A percentile compares a stretch with the other conserved stretches of the same genome.
Conservation (phyloP, 2,329 filamentous ascomycete species). For the Phialophora expanda region DNA sequence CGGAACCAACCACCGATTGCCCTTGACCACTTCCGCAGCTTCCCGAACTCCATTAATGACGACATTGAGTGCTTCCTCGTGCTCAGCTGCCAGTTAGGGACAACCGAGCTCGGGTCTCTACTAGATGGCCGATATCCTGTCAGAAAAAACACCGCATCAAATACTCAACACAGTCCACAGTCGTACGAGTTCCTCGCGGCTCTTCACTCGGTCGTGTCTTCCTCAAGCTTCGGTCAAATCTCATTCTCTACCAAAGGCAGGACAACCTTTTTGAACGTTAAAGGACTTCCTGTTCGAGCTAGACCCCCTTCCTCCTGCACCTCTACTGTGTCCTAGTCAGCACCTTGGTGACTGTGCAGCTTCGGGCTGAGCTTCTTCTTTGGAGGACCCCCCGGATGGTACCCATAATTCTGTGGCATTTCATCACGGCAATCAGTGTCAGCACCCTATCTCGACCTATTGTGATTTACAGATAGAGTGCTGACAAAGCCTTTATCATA, state of each 20-base stretch:
- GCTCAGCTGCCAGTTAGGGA: background rate
- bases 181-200: too few relatives aligned
- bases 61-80: background rate
- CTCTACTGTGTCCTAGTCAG: background rate
- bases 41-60: slow-evolving; percentile 1
- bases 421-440: slow-evolving; percentile 1
- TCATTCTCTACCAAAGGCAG: background rate
- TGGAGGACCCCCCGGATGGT: background rate
- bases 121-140: background rate
- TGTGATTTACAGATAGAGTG: slow-evolving; percentile 12
- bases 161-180: background rate
- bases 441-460: slow-evolving; percentile 17
- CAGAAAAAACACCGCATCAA: background rate
- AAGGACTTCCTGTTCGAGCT: background rate
- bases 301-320: background rate
- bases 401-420: background rate
- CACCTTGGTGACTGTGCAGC: slow-evolving; percentile 12
- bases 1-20: background rate
- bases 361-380: background rate
- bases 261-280: background rate
- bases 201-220: background rate
- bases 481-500: slow-evolving; percentile 23
- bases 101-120: background rate
- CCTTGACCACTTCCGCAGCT: background rate
- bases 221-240: slow-evolving; percentile 8